Percentiles rank a stretch among this genome's conserved stretches.
phyloP scores from a whole-genome alignment of 148 eudicot species.

The Rhododendron molle region DNA sequence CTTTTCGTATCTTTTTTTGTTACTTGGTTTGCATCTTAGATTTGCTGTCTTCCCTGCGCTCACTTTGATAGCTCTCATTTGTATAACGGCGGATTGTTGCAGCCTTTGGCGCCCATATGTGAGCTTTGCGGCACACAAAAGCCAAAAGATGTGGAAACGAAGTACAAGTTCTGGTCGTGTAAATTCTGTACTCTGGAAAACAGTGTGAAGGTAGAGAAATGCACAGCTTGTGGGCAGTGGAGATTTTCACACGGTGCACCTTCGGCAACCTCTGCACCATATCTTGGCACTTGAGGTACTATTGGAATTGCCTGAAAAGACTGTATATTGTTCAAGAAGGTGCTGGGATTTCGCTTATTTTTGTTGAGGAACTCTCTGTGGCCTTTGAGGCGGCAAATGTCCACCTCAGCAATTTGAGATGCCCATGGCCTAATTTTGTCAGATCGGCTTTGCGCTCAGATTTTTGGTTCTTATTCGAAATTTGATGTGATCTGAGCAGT shows the following conservation, averaged over 20 bases:
- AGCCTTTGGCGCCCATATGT: slow-evolving; percentile 79
- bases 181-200: slow-evolving; percentile 85
- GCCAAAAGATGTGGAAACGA: slow-evolving; percentile 52
- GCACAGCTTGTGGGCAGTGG: slow-evolving; percentile 80
- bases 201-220: slow-evolving; percentile 51
- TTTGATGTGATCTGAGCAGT: not conserved
- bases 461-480: not conserved
- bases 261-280: slow-evolving; percentile 46
- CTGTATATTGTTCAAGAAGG: not conserved
- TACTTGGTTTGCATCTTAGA: not conserved
- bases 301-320: not conserved
- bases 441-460: not conserved
- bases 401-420: not conserved
- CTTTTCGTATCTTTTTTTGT: not conserved
- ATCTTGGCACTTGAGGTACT: slow-evolving; percentile 56
- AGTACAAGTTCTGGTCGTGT: slow-evolving; percentile 65
- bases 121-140: slow-evolving; percentile 58
- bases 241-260: slow-evolving; percentile 85
- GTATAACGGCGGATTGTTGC: slow-evolving; percentile 21
- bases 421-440: not conserved
- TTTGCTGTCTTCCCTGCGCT: not conserved
- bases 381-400: not conserved
- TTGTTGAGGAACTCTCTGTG: not conserved
- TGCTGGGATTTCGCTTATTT: slow-evolving; percentile 1
- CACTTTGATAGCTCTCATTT: not conserved